Evolutionary conservation across 352 stramenopile species (phyloP).

Genomic region (Thalassiosira mediterranea): DNA sequence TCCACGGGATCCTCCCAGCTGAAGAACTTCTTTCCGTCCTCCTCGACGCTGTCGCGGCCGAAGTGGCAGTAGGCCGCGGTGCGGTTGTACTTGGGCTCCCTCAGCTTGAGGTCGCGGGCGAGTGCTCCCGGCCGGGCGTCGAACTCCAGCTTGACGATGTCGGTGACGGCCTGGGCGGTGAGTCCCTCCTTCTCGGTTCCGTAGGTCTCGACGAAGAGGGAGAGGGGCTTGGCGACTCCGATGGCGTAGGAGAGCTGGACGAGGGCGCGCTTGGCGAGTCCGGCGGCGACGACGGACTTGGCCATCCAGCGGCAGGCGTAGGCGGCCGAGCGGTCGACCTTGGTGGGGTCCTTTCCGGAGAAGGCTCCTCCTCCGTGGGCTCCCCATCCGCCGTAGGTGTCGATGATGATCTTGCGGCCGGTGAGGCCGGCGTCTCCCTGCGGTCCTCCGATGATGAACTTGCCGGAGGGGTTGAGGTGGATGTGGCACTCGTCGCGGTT

Average conservation of each 20-base stretch:
- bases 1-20: slow-evolving; percentile 96
- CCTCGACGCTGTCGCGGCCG: slow-evolving; percentile 85
- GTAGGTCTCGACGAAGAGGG: slow-evolving; percentile 98
- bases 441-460: slow-evolving; percentile 95
- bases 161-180: slow-evolving; percentile 83
- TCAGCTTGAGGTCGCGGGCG: slow-evolving; percentile 94
- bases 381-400: slow-evolving; percentile 99
- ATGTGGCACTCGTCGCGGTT: slow-evolving; percentile 62
- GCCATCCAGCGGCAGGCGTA: slow-evolving; percentile 98
- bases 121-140: slow-evolving; percentile 94
- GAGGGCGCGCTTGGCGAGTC: slow-evolving; percentile 91
- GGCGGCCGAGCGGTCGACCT: slow-evolving; percentile 97
- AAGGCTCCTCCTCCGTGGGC: slow-evolving; percentile 98
- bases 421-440: slow-evolving; percentile 98
- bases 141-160: slow-evolving; percentile 99
- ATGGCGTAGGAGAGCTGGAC: slow-evolving; percentile 99
- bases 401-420: slow-evolving; percentile 98
- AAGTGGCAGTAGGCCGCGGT: slow-evolving; percentile 98
- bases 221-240: slow-evolving; percentile 95
- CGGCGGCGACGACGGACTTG: slow-evolving; percentile 96
- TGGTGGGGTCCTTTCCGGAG: slow-evolving; percentile 98
- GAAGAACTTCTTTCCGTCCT: slow-evolving; percentile 93
- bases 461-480: slow-evolving; percentile 96
- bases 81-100: slow-evolving; percentile 96
- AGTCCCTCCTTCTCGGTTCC: slow-evolving; percentile 89